Evolutionary conservation across 768 basidiomycete species (phyloP).

Genomic region (Lactarius sp.): DNA sequence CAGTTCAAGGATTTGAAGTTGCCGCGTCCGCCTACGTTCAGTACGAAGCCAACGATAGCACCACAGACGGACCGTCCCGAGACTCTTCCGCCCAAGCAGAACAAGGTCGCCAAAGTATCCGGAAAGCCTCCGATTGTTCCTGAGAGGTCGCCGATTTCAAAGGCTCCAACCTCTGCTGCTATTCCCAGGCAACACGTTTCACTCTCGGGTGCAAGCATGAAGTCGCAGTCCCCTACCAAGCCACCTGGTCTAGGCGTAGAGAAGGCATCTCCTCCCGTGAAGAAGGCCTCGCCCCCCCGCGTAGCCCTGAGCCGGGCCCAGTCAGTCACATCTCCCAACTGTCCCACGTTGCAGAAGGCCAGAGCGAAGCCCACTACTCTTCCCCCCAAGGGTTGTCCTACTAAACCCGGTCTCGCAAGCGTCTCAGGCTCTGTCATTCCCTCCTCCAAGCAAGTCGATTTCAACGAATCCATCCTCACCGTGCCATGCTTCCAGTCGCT

Average conservation of each 20-base stretch:
- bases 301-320: background rate
- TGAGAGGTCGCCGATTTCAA: background rate
- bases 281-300: background rate
- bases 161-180: background rate
- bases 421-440: background rate
- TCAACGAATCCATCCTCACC: slow-evolving; percentile 1
- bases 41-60: background rate
- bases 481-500: slow-evolving; percentile 9
- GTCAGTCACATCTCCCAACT: background rate
- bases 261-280: background rate
- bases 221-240: background rate
- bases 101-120: slow-evolving; percentile 3
- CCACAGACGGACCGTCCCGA: background rate
- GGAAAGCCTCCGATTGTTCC: background rate
- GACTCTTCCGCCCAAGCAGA: background rate
- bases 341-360: background rate
- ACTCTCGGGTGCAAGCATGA: background rate
- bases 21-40: slow-evolving; percentile 11
- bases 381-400: background rate
- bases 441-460: background rate
- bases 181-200: background rate
- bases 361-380: background rate
- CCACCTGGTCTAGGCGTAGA: background rate
- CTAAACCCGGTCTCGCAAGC: background rate
- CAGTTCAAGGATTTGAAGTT: slow-evolving; percentile 15